phyloP scores from a whole-genome alignment of 1,284 basidiomycete species.

The Pseudozyma thailandica region DNA sequence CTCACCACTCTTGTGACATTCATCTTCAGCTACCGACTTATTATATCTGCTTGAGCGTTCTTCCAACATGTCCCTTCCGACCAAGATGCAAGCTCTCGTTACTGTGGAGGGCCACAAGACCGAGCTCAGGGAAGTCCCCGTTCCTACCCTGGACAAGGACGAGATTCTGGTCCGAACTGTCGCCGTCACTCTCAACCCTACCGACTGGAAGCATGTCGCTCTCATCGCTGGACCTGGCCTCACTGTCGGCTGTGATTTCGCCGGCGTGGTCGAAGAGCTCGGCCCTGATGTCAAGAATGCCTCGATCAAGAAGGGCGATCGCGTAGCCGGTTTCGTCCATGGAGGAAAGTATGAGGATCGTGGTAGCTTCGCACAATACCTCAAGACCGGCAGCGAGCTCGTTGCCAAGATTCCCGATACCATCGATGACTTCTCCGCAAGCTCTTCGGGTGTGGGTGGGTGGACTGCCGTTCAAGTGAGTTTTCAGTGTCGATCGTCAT shows the following conservation, averaged over 20 bases:
- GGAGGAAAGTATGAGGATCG: conserved; percentile 68
- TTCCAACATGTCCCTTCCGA: conserved; percentile 20
- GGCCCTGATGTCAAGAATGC: conserved; percentile 64
- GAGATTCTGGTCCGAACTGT: conserved; percentile 54
- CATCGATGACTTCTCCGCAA: conserved; percentile 38
- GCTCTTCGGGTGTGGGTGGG: conserved; percentile 58
- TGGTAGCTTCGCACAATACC: conserved; percentile 68
- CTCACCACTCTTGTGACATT: too few relatives aligned
- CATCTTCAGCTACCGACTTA: too few relatives aligned
- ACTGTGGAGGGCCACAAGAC: conserved; percentile 51
- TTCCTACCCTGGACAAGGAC: conserved; percentile 47
- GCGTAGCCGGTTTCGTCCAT: conserved; percentile 72
- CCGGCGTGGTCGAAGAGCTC: conserved; percentile 73
- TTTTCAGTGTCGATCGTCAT: not conserved
- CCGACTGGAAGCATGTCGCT: conserved; percentile 68
- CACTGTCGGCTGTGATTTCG: conserved; percentile 74
- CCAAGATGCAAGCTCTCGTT: conserved; percentile 56
- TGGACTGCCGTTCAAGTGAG: conserved; percentile 58
- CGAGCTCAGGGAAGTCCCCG: conserved; percentile 48
- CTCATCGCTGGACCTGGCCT: conserved; percentile 65
- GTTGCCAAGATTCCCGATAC: conserved; percentile 56
- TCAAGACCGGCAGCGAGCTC: conserved; percentile 55
- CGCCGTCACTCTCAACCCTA: conserved; percentile 63
- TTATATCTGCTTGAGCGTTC: too few relatives aligned
- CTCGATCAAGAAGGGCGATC: conserved; percentile 73